Evolutionary conservation across 208 protist species (phyloP), one percentile per base, ranked within the genome.

Genomic region (Leishmania mexicana): DNA sequence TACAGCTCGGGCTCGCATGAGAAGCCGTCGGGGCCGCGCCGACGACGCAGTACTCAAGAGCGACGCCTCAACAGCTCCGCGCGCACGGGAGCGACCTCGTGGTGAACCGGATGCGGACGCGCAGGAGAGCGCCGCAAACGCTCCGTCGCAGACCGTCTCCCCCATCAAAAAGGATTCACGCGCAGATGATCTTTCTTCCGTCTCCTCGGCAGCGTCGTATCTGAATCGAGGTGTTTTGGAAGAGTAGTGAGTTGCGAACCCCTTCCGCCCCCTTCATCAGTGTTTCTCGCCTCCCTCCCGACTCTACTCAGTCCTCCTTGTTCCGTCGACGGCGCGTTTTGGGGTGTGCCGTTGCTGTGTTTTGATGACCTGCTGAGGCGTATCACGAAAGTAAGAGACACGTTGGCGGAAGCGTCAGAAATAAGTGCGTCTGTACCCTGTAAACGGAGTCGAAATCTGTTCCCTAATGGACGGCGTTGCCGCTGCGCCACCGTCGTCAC

Each of bases 171-270:
- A 57, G 3, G 13, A n/a, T 11, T 73, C 58, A 40, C 10, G 3
- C 28, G 24, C 72, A 28, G 49, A 64, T 35, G 68, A 84, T 5
- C 42, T 84, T 3, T 80, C 75, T n/a, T 80, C 67, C 73, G 5
- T 62, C 21, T 84, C 81, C 42, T 84, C 81, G 19, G 79, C 79
- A 21, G 67, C 51, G 5, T 84, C 80, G 17, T 84, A 86, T 49
- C 21, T 83, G 71, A 77, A 62, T 10, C n/a, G 47, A 71, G 6
- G 78, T 38, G 21, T 28, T 21, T 15, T 58, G 64, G 42, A 67
- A 31, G 13, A 15, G n/a, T 0, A 15, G 62, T 40, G 62, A 40
- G 62, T 67, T 11, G 10, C 5, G 31, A 40, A n/a, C 31, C 15
- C 15, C 11, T 13, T 38, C 13, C n/a, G 0, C 13, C 31, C 10